Evolutionary conservation across 2,329 filamentous ascomycete genomes (phyloP).

Genomic region (Aspergillus ruber): DNA sequence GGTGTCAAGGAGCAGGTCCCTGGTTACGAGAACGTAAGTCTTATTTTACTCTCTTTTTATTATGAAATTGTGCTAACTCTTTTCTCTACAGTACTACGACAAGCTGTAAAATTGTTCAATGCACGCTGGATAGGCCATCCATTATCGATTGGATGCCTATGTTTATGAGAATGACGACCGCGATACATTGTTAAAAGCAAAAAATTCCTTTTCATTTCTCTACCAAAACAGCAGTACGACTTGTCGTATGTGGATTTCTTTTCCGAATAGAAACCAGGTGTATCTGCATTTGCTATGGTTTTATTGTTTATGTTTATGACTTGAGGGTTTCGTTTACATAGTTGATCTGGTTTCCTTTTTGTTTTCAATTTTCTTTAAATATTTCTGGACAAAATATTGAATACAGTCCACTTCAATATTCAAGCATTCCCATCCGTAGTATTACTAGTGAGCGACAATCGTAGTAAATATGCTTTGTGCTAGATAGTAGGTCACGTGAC

Average conservation of each 20-base stretch:
- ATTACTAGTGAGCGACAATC: no score
- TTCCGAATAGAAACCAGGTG: slow-evolving; percentile 27
- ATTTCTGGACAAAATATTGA: slow-evolving; percentile 9
- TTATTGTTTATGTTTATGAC: slow-evolving; percentile 25
- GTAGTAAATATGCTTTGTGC: not conserved
- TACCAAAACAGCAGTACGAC: slow-evolving; percentile 6
- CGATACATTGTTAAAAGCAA: slow-evolving; percentile 30
- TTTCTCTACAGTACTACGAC: slow-evolving; percentile 76
- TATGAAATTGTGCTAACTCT: slow-evolving; percentile 13
- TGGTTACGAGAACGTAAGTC: slow-evolving; percentile 88
- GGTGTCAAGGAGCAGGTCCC: slow-evolving; percentile 96
- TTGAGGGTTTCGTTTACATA: slow-evolving; percentile 20
- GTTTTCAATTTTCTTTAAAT: slow-evolving; percentile 8
- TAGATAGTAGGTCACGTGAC: slow-evolving; percentile 9
- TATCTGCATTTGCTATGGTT: slow-evolving; percentile 23
- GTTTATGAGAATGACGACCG: slow-evolving; percentile 40
- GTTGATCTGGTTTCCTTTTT: slow-evolving; percentile 11
- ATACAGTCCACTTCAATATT: not conserved
- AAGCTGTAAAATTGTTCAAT: slow-evolving; percentile 69
- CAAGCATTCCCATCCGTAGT: no score
- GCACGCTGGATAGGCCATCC: slow-evolving; percentile 38
- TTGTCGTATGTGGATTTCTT: slow-evolving; percentile 25
- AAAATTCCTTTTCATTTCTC: slow-evolving; percentile 26
- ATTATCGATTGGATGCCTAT: slow-evolving; percentile 29
- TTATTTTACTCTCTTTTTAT: not conserved